phyloP scores from a whole-genome alignment of 257 asterid species.

The Nicotiana knightiana region DNA sequence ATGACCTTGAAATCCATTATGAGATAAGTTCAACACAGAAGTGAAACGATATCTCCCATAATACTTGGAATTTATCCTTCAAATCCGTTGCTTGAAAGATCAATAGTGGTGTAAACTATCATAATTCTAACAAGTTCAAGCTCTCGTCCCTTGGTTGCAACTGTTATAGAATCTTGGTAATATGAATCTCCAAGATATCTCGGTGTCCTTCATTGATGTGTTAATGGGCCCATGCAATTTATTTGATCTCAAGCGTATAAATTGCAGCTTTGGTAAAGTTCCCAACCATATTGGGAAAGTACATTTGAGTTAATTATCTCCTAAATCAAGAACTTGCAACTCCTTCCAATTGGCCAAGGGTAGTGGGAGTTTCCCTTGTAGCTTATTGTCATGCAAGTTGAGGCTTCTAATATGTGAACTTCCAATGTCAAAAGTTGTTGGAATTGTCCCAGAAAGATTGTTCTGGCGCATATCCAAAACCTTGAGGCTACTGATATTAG shows the following conservation, averaged over 20 bases:
- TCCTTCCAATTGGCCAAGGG: too few relatives aligned
- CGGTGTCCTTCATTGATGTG: not conserved
- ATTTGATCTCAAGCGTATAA: not conserved
- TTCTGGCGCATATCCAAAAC: too few relatives aligned
- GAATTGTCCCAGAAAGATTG: too few relatives aligned
- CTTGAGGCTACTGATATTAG: not conserved
- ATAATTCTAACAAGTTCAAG: constrained; percentile 1
- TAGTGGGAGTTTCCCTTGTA: too few relatives aligned
- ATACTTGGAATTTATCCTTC: not conserved
- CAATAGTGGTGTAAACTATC: not conserved
- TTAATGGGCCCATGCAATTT: not conserved
- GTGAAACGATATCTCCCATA: not conserved
- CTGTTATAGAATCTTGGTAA: constrained; percentile 9
- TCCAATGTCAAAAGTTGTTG: too few relatives aligned
- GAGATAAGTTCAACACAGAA: not conserved
- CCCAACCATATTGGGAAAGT: not conserved
- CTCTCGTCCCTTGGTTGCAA: constrained; percentile 14
- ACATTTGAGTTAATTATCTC: not conserved
- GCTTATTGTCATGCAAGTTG: too few relatives aligned
- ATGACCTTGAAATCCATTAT: not conserved
- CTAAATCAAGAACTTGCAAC: too few relatives aligned
- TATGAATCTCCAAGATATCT: not conserved
- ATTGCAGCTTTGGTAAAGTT: constrained; percentile 6
- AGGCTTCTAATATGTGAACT: too few relatives aligned
- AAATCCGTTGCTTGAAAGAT: not conserved